Evolutionary conservation across 305 asterid genomes (phyloP).

Genomic region (Galium porrigens): DNA sequence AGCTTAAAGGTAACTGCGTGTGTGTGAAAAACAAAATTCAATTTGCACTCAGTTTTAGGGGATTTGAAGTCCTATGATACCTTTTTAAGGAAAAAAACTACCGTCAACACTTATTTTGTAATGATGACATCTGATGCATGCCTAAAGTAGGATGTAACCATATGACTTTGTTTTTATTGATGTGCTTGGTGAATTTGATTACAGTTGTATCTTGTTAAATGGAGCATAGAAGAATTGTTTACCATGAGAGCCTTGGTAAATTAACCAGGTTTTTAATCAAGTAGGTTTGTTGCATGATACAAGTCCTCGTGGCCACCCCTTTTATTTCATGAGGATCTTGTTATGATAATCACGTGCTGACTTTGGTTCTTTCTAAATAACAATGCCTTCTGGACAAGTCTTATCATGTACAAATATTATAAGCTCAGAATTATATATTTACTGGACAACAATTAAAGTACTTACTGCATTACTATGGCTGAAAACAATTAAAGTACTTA

Average conservation of each 20-base stretch:
- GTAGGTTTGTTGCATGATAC: not conserved
- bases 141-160: not conserved
- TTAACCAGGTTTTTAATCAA: not conserved
- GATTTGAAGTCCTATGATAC: not conserved
- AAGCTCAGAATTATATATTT: not conserved
- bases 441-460: not conserved
- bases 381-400: not conserved
- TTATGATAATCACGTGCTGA: not conserved
- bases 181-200: not conserved
- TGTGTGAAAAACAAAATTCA: not conserved
- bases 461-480: too few species aligned
- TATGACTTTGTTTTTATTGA: not conserved
- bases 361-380: not conserved
- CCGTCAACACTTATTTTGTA: not conserved
- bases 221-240: too few species aligned
- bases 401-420: not conserved
- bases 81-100: not conserved
- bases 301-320: not conserved
- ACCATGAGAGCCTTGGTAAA: not conserved
- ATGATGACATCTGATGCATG: not conserved
- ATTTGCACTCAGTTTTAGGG: not conserved
- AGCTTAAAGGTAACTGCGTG: conserved; percentile 27
- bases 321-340: not conserved
- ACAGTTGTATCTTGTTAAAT: not conserved
- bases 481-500: not conserved